Evolutionary conservation across 495 filamentous ascomycete species (phyloP), one percentile per base, ranked within the genome.

Genomic region (Pyronema domesticum): DNA sequence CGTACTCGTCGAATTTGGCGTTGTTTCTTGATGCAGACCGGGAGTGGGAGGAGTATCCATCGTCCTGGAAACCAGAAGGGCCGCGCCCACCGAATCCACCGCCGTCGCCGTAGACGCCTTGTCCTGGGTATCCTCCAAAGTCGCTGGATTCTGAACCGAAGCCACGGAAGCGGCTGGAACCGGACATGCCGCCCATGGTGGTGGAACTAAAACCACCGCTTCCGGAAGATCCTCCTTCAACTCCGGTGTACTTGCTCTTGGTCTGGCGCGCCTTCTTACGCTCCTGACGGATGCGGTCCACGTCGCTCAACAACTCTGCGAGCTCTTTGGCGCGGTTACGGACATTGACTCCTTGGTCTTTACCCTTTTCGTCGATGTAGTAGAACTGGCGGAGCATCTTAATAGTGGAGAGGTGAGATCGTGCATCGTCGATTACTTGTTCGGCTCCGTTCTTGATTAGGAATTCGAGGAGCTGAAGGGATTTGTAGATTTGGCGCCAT

Each of bases 341-440:
- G 55, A 99, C 91, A 64, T 99, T 99, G 64, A 96, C 79, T 58
- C 91, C 91, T 69, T 96, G 93, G 65, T 99, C 91, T 71, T 96
- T 96, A 57, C 91, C 93, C 66, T 95, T 96, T 65, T 74, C 74
- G 60, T 96, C 91, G 67, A 99, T 96, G 68, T 70, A 96, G 68
- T 99, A 93, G 69, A 99, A 99, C 65, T 99, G 91, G 52, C 91
- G 84, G 39, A 99, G 79, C 93, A 96, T 99, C 67, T 95, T 95
- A 47, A 99, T 74, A 23, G 95, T 79, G 15, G 87, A 89, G 65
- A 96, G 76, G 67, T 99, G 91, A 51, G 86, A 87, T 55, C 93
- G 79, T 44, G 89, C 93, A 69, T 99, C 93, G 71, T 99, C 91
- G 57, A 99, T 89, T 39, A 99, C 91, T 39, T 94, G 78, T 67